Evolutionary conservation across 2,329 filamentous ascomycete genomes (phyloP), one percentile per base, ranked within the genome.

Genomic region (Apiospora pterosperma): DNA sequence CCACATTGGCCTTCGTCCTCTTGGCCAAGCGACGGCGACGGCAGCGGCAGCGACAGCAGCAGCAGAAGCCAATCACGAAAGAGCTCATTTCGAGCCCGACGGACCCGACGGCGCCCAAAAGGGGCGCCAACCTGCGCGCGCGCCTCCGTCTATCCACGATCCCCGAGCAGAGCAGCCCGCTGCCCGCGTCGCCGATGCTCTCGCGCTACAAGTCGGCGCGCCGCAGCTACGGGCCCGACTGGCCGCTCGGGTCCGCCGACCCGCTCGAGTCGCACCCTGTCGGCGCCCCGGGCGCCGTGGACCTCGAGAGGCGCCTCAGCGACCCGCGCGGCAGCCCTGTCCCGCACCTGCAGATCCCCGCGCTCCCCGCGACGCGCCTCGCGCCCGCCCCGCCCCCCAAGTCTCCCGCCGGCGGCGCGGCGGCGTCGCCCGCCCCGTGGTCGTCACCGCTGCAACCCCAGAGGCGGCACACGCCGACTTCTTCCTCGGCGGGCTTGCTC

Each of bases 261-360:
- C 72, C 73, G 1, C 65, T 74, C 1, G 68, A 66, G 28, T 69
- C 69, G 23, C 69, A 75, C 62, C 73, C 73, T 36, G 31, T 63
- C 52, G 14, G 48, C 23, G 7, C 52, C 39, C 4, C 61, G 23
- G 4, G 23, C 52, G 36, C 48, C 34, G 59, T 52, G 58, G 31
- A 34, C 42, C 59, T 39, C 12, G 36, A 23, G 21, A 44, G 25
- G 41, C 61, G 31, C 21, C 48, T 38, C 36, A 59, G 41, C 28
- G 65, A 70, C 11, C 48, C 48, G 31, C 48, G 48, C 28, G 25
- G 48, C 6, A 7, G 5, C 7, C 4, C 6, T 7, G 48, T 19
- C 16, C 48, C 48, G 16, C 48, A 34, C 16, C 28, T 55, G 28
- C 48, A 55, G 28, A 55, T 55, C 3, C 64, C 66, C 2, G 63